Conservation (phyloP, 306 rosid species). For the Lagenaria siceraria region DNA sequence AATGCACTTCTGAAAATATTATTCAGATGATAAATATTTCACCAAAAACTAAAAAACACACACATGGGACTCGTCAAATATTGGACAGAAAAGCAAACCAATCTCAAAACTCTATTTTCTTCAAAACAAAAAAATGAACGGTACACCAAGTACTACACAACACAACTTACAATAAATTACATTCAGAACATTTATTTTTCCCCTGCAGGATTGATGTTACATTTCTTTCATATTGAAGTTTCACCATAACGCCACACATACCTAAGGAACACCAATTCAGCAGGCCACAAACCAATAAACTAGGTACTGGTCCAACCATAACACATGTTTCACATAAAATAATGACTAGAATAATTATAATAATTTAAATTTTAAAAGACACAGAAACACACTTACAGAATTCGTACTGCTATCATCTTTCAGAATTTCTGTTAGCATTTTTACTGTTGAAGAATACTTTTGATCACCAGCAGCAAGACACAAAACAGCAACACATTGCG, state of each 20-base stretch:
- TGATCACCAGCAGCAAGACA: constrained; percentile 96
- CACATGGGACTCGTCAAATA: neutral
- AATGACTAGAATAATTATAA: neutral
- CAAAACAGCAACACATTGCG: constrained; percentile 93
- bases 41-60: neutral
- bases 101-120: neutral
- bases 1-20: neutral
- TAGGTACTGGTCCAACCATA: neutral
- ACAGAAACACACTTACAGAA: constrained; percentile 35
- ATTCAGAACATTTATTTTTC: neutral
- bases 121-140: neutral
- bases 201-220: neutral
- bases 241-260: neutral
- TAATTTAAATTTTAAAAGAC: neutral
- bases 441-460: constrained; percentile 77
- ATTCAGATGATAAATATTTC: neutral
- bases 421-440: constrained; percentile 88
- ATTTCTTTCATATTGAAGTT: neutral
- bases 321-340: neutral
- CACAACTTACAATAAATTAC: neutral
- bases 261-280: neutral
- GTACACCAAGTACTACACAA: neutral
- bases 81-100: neutral
- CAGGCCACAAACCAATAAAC: neutral
- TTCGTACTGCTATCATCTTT: constrained; percentile 66